phyloP scores from a whole-genome alignment of 2,329 filamentous ascomycete genomes.

The Eurotiales sp. region DNA sequence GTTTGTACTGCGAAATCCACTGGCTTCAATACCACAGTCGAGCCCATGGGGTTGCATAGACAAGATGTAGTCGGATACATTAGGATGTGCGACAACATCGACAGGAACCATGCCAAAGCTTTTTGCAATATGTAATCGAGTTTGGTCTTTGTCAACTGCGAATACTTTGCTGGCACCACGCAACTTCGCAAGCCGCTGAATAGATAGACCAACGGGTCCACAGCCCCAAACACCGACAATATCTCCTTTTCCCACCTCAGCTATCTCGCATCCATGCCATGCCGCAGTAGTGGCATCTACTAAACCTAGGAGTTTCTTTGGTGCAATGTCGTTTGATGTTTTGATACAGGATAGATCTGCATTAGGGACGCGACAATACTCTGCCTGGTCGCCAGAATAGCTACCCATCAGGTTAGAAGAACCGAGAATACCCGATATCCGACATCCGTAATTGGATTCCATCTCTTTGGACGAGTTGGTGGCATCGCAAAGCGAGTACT shows the following conservation, averaged over 20 bases:
- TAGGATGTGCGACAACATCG: slow-evolving; percentile 21
- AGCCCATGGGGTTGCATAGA: slow-evolving; percentile 27
- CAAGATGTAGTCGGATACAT: slow-evolving; percentile 29
- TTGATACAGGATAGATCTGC: slow-evolving; percentile 30
- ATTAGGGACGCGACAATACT: slow-evolving; percentile 34
- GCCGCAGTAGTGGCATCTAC: slow-evolving; percentile 30
- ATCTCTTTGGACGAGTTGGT: slow-evolving; percentile 28
- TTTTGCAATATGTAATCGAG: slow-evolving; percentile 26
- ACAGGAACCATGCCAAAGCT: slow-evolving; percentile 28
- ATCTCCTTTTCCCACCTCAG: slow-evolving; percentile 28
- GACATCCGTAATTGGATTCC: slow-evolving; percentile 27
- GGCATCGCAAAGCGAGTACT: slow-evolving; percentile 30
- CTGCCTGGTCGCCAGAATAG: slow-evolving; percentile 34
- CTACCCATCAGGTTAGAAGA: slow-evolving; percentile 31
- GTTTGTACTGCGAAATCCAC: slow-evolving; percentile 25
- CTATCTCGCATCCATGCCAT: slow-evolving; percentile 32
- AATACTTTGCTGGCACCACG: slow-evolving; percentile 31
- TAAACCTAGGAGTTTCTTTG: slow-evolving; percentile 29
- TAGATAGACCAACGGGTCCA: slow-evolving; percentile 28
- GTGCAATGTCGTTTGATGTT: slow-evolving; percentile 22
- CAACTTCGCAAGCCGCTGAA: slow-evolving; percentile 26
- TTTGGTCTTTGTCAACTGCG: slow-evolving; percentile 30
- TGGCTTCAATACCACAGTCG: slow-evolving; percentile 29
- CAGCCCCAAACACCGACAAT: slow-evolving; percentile 32
- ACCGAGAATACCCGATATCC: slow-evolving; percentile 30